A percentile compares a stretch with the other conserved stretches of the same genome.
These are phyloP conservation scores for Aspergillus panamensis DNA, from an alignment of 495 filamentous ascomycete species.

Conservation along the genomic window DNA sequence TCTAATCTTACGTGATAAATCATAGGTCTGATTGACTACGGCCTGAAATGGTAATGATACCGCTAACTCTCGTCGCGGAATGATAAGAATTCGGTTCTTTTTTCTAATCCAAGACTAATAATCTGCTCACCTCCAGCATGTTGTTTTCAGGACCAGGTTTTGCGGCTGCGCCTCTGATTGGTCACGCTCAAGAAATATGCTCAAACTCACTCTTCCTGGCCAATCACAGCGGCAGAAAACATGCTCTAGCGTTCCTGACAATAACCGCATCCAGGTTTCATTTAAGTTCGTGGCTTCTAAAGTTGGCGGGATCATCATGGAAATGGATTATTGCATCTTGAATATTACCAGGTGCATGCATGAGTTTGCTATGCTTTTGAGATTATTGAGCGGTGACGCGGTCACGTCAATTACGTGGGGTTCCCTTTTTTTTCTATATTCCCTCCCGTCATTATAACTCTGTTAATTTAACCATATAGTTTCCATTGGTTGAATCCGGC, in stretches of 20 bases:
- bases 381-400: too few species aligned
- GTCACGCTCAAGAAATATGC: constrained; percentile 4
- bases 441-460: neutral
- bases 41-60: neutral
- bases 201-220: neutral
- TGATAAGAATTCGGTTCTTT: neutral
- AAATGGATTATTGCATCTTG: neutral
- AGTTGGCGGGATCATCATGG: neutral
- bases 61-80: neutral
- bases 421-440: neutral
- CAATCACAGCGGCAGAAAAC: constrained; percentile 11
- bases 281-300: neutral
- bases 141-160: constrained; percentile 7
- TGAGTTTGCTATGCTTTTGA: neutral
- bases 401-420: too few species aligned
- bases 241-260: constrained; percentile 8
- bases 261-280: neutral
- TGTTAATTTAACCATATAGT: neutral
- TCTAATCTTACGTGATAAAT: too few species aligned
- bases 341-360: neutral
- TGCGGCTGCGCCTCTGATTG: constrained; percentile 3
- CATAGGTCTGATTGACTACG: too few species aligned
- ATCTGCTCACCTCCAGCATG: constrained; percentile 19
- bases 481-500: neutral
- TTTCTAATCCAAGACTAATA: constrained; percentile 6